Base-by-base conservation (phyloP, 306 rosid genomes). In the Rosa rugosa region DNA sequence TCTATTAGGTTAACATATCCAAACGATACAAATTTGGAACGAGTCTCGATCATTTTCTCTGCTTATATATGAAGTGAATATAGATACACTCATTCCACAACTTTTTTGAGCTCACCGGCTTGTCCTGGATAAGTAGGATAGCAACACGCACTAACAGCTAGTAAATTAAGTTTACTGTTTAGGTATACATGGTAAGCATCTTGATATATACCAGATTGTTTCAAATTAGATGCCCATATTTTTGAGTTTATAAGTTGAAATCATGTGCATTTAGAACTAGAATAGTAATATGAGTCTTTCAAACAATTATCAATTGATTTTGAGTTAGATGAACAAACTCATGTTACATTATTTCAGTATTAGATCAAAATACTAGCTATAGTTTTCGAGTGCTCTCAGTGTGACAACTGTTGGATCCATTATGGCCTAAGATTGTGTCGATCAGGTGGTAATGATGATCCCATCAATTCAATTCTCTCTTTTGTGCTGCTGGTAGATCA, bases 401-500 rank as follows among this genome's bases (percentile, higher is more conserved):
- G 85, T 77, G 89, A 70, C 85, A 80, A 75, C 77, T 72, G 86
- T 80, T 72, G 85, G 81, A 62, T 76, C 74, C 84, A 87, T 88
- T 64, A 88, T 88, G 63, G 56, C 79, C 31, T 41, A 46, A 80
- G 89, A 88, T 88, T 60, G 75, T 79, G 70, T 62, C 18, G 86
- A 88, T 88, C 82, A 73, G 81, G 81, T 82, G 83, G 82, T 82
- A 90, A 90, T 93, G 84, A 90, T 87, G 80, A 75, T n/a, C 85
- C 82, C 80, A 68, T 81, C 77, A 64, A 77, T 34, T 75, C 42
- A 44, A 22, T 57, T 57, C 64, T 22, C 71, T 53, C 34, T 70
- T 54, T 73, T 47, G 46, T 80, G 71, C 46, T 73, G 81, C 80
- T 87, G 75, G 67, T 81, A 45, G 78, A 68, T 75, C 70, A 16